Conservation (phyloP, 1,284 basidiomycete genomes). For the Ganoderma multipileum region DNA sequence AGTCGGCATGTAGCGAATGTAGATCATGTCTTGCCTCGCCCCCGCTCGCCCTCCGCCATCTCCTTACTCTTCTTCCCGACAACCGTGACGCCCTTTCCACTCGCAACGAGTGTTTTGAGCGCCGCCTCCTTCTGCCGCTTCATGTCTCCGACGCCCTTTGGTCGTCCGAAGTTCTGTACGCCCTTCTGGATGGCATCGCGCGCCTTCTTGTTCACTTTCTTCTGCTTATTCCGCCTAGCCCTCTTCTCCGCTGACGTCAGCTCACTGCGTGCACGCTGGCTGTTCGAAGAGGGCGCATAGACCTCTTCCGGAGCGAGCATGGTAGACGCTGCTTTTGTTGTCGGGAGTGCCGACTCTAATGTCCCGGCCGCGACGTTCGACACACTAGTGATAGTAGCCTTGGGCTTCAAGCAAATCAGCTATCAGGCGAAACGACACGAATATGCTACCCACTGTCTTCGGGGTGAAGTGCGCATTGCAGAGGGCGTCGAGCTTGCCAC, state of each 20-base stretch:
- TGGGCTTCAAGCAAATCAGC: conserved; percentile 65
- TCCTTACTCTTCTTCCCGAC: conserved; percentile 75
- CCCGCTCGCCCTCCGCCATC: conserved; percentile 39
- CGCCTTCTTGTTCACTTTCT: conserved; percentile 78
- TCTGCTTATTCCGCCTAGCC: conserved; percentile 70
- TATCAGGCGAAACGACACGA: neutral
- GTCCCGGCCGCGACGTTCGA: conserved; percentile 87
- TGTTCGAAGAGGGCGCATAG: conserved; percentile 64
- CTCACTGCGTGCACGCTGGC: conserved; percentile 75
- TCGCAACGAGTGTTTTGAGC: conserved; percentile 80
- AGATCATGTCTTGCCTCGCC: conserved; percentile 38
- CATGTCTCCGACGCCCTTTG: conserved; percentile 52
- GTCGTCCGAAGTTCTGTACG: conserved; percentile 69
- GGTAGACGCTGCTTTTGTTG: conserved; percentile 74
- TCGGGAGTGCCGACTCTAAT: conserved; percentile 91
- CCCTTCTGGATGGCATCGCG: conserved; percentile 74
- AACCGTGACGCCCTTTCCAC: conserved; percentile 86
- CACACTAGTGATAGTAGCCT: conserved; percentile 87
- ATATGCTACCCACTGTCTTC: conserved; percentile 72
- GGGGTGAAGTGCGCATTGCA: conserved; percentile 97
- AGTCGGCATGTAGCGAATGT: conserved; percentile 14
- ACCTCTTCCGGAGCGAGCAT: conserved; percentile 97
- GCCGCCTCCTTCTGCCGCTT: conserved; percentile 87
- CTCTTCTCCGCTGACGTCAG: conserved; percentile 89
- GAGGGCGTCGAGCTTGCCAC: conserved; percentile 90